phyloP scores from a whole-genome alignment of 495 filamentous ascomycete genomes.

The Saxispiralis lemnorum region DNA sequence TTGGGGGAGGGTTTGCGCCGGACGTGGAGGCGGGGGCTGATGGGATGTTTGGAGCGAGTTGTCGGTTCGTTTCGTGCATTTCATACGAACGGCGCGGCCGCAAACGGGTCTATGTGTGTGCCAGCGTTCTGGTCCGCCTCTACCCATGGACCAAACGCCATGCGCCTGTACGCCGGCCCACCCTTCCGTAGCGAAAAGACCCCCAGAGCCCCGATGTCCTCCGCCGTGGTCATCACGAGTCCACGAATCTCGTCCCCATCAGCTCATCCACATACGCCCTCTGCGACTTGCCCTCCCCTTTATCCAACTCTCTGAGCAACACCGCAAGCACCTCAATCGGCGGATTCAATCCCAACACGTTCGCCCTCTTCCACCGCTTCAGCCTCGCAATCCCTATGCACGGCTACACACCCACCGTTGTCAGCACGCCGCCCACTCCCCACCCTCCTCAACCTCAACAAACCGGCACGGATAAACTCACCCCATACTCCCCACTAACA shows the following conservation, averaged over 20 bases:
- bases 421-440: not conserved
- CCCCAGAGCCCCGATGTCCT: too few species aligned
- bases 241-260: conserved; percentile 30
- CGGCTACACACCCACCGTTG: conserved; percentile 36
- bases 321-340: conserved; percentile 86
- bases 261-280: conserved; percentile 67
- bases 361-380: conserved; percentile 76
- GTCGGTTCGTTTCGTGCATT: too few species aligned
- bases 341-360: conserved; percentile 59
- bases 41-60: too few species aligned
- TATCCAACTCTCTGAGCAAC: conserved; percentile 50
- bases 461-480: conserved; percentile 35
- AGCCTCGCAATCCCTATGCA: conserved; percentile 69
- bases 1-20: too few species aligned
- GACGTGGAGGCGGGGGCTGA: too few species aligned
- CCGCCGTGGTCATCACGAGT: conserved; percentile 10
- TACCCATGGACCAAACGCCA: too few species aligned
- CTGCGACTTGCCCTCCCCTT: conserved; percentile 33
- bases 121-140: too few species aligned
- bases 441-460: not conserved
- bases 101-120: too few species aligned
- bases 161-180: not conserved
- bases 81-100: too few species aligned
- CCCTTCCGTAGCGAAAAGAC: too few species aligned
- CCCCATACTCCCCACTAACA: conserved; percentile 71